These are phyloP conservation scores for Mallotus repandus DNA, from an alignment of 441 rosid species.

Conservation along the genomic window DNA sequence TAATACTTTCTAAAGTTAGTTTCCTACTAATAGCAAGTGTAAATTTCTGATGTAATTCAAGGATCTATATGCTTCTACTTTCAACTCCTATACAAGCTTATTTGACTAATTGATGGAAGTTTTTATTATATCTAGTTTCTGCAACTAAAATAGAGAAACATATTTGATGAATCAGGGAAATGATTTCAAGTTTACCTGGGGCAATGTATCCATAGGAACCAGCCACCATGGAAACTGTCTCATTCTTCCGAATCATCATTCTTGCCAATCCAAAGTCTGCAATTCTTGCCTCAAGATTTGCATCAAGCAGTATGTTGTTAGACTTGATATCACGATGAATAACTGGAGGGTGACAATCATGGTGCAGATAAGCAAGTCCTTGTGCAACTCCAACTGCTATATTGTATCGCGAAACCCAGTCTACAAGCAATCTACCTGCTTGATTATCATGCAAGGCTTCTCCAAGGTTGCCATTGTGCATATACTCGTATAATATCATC, in stretches of 20 bases:
- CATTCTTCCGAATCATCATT: conserved; percentile 77
- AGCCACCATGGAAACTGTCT: conserved; percentile 91
- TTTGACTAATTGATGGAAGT: too few species aligned
- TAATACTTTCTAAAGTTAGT: too few species aligned
- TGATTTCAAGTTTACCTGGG: conserved; percentile 57
- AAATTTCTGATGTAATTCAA: too few species aligned
- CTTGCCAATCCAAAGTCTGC: conserved; percentile 97
- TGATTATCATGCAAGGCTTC: conserved; percentile 87
- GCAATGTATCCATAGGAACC: conserved; percentile 99
- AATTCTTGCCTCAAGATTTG: conserved; percentile 86
- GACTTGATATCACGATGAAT: conserved; percentile 94
- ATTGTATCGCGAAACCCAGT: conserved; percentile 87
- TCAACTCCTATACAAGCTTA: too few species aligned
- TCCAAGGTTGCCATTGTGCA: conserved; percentile 93
- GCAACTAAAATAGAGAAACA: neutral
- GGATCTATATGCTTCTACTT: too few species aligned
- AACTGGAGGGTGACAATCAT: conserved; percentile 86
- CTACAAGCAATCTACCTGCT: conserved; percentile 76
- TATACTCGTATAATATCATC: conserved; percentile 84
- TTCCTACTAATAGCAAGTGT: too few species aligned
- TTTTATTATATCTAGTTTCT: neutral
- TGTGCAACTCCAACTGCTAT: conserved; percentile 94
- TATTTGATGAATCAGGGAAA: neutral
- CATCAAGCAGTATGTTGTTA: conserved; percentile 87
- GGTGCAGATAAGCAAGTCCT: conserved; percentile 94